Percentiles rank a stretch among this genome's conserved stretches.
These are phyloP conservation scores for Fusarium aywerte DNA, from an alignment of 2,329 filamentous ascomycete genomes.

Conservation along the genomic window DNA sequence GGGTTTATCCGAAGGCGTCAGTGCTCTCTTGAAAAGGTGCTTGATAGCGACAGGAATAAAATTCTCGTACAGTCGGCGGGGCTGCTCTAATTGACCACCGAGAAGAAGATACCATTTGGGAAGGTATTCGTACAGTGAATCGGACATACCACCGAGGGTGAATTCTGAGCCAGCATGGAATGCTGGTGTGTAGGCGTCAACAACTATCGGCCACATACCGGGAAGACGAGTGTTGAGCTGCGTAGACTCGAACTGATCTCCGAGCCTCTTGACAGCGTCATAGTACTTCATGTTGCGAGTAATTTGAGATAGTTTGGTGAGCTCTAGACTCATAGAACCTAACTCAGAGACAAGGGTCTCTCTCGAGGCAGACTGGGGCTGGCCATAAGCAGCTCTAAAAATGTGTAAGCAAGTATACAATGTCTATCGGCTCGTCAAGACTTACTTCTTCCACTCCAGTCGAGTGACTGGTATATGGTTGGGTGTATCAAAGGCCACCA, in stretches of 20 bases:
- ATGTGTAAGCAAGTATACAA: constrained; percentile 20
- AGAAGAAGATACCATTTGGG: constrained; percentile 73
- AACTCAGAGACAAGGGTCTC: constrained; percentile 45
- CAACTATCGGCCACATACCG: constrained; percentile 69
- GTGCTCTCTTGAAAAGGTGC: constrained; percentile 74
- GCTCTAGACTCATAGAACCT: constrained; percentile 69
- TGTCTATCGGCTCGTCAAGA: neutral
- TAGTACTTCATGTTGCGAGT: constrained; percentile 70
- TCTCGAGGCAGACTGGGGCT: constrained; percentile 37
- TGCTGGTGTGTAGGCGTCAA: constrained; percentile 54
- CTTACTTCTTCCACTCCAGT: constrained; percentile 46
- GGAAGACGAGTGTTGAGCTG: constrained; percentile 67
- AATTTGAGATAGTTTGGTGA: constrained; percentile 72
- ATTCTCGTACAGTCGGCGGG: constrained; percentile 50
- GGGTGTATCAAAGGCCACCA: constrained; percentile 73
- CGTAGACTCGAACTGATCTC: constrained; percentile 62
- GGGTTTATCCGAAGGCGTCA: constrained; percentile 67
- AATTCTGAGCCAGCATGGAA: constrained; percentile 57
- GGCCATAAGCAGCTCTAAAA: constrained; percentile 40
- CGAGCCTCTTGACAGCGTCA: constrained; percentile 69
- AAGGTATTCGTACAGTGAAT: constrained; percentile 73
- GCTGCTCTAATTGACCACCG: constrained; percentile 60
- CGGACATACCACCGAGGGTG: constrained; percentile 65
- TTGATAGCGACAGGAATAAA: constrained; percentile 60
- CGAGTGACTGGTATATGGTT: constrained; percentile 66